These are phyloP conservation scores for Prillingera fragicola DNA, from an alignment of 1,284 basidiomycete genomes.

Conservation along the genomic window DNA sequence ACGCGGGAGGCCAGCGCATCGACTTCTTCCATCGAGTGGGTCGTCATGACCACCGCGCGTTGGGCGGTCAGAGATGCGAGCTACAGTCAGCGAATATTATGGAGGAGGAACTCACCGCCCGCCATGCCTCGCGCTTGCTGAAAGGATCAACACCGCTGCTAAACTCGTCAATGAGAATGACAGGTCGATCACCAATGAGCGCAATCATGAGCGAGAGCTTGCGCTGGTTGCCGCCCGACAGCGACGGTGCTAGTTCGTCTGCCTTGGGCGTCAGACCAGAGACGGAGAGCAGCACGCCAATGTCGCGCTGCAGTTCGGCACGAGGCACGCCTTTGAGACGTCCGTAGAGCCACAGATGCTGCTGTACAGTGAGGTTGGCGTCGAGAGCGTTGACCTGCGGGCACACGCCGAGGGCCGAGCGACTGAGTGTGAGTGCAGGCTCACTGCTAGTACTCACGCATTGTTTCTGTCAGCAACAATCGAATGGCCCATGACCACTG, in stretches of 20 bases:
- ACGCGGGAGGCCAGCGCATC: slow-evolving; percentile 68
- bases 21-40: slow-evolving; percentile 78
- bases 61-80: slow-evolving; percentile 54
- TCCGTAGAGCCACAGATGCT: slow-evolving; percentile 57
- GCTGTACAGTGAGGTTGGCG: slow-evolving; percentile 64
- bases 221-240: slow-evolving; percentile 73
- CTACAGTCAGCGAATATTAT: slow-evolving; percentile 38
- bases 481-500: slow-evolving; percentile 60
- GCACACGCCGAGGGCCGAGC: slow-evolving; percentile 60
- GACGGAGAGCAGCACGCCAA: slow-evolving; percentile 57
- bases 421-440: slow-evolving; percentile 9
- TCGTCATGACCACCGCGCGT: slow-evolving; percentile 42
- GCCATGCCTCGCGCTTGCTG: slow-evolving; percentile 78
- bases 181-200: slow-evolving; percentile 70
- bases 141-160: slow-evolving; percentile 75
- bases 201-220: slow-evolving; percentile 73
- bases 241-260: slow-evolving; percentile 62
- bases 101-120: slow-evolving; percentile 52
- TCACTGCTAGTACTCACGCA: slow-evolving; percentile 52
- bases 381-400: slow-evolving; percentile 80
- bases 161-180: slow-evolving; percentile 75
- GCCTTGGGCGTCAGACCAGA: slow-evolving; percentile 61
- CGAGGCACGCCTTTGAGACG: slow-evolving; percentile 58
- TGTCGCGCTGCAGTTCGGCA: slow-evolving; percentile 54
- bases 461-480: slow-evolving; percentile 57